Evolutionary conservation across 179 eudicot species (phyloP), one percentile per base, ranked within the genome.

Genomic region (Silene vulgaris): DNA sequence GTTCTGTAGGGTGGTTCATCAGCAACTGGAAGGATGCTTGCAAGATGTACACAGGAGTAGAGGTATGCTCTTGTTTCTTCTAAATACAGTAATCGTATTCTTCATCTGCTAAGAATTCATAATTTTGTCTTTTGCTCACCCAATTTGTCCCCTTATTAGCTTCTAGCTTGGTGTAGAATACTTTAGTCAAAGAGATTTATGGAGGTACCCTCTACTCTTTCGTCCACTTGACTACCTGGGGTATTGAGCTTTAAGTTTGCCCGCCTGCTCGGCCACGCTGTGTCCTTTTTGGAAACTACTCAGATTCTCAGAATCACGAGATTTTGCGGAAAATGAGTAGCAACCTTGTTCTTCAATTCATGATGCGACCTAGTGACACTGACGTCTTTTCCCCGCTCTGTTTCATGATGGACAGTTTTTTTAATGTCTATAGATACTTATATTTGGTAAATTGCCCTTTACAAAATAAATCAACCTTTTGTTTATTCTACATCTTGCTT

Each of bases 21-120:
- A 76, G 85, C 45, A 85, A 82, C 19, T 90, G 93, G 96, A 90
- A 86, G 81, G 96, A 89, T 71, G 88, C 87, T 56, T 89, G 93
- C 76, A 82, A 50, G 60, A 81, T 71, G 77, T 79, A 86, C 76
- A 75, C 52, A 72, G 84, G 84, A 14, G 76, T 75, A 3, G 82
- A 86, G 96, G 96, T 90, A 82, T 65, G 82, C 48, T 50, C 12
- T 5, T 37, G 20, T 17, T 67, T 8, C 32, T 76, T n/a, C 35
- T 0, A 30, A 30, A 54, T 59, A 37, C 26, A 37, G 11, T 13
- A 40, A 17, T 17, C 14, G 5, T 43, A 26, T 68, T 14, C 17
- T 37, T 43, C 54, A 4, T 26, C 2, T 68, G 17, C 13, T 66
- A 66, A 26, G 11, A 32, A 30, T 30, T 65, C 45, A 21, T 65